A percentile compares a stretch with the other conserved stretches of the same genome.
phyloP scores from a whole-genome alignment of 495 filamentous ascomycete species.

The Lophiotrema nucula region DNA sequence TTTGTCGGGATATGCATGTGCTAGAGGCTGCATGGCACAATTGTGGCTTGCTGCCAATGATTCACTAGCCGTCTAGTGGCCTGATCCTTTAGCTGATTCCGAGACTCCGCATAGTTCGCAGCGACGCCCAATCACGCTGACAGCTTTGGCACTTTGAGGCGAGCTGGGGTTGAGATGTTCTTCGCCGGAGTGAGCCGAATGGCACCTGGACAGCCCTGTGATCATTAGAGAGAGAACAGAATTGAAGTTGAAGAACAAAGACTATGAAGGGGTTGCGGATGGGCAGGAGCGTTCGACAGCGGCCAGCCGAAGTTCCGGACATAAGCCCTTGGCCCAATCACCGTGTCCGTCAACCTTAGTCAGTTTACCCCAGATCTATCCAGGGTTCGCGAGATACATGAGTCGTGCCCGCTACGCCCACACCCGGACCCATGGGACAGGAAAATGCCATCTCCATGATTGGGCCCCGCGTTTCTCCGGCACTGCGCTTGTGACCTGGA shows the following conservation, averaged over 20 bases:
- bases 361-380: background rate
- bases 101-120: background rate
- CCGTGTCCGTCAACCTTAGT: background rate
- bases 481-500: constrained; percentile 2
- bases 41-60: too few species aligned
- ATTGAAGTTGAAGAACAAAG: too few species aligned
- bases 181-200: too few species aligned
- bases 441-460: background rate
- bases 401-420: background rate
- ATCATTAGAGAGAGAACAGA: too few species aligned
- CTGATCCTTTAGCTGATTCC: background rate
- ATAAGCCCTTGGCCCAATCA: too few species aligned
- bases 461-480: background rate
- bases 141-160: too few species aligned
- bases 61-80: background rate
- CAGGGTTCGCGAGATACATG: background rate
- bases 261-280: too few species aligned
- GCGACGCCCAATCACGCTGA: background rate
- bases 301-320: too few species aligned
- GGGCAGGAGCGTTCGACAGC: too few species aligned
- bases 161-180: too few species aligned
- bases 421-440: background rate
- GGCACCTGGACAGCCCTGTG: too few species aligned
- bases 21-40: background rate
- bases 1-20: background rate